Percentiles rank a stretch among this genome's conserved stretches.
phyloP scores from a whole-genome alignment of 164 flowering plant species.

The Chloranthus sessilifolius region DNA sequence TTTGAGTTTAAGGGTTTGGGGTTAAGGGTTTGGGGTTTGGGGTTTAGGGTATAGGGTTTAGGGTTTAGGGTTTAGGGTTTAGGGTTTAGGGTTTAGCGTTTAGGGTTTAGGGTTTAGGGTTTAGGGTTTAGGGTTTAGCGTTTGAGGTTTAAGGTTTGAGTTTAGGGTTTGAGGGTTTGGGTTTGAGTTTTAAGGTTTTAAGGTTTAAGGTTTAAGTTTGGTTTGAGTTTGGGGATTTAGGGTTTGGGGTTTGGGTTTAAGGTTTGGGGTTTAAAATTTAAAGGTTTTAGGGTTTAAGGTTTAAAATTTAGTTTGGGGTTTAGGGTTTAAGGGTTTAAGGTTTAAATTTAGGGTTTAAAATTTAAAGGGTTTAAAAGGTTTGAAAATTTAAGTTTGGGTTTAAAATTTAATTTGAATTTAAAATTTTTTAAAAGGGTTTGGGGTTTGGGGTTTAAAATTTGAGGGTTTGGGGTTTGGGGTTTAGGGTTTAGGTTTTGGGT shows the following conservation, averaged over 20 bases:
- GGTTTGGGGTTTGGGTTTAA: slow-evolving; percentile 13
- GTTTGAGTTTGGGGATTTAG: slow-evolving; percentile 7
- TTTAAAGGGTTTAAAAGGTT: too few species aligned
- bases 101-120: slow-evolving; percentile 10
- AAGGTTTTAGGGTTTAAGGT: slow-evolving; percentile 9
- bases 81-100: slow-evolving; percentile 8
- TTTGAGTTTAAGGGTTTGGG: slow-evolving; percentile 11
- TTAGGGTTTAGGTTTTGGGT: too few species aligned
- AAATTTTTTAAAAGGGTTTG: too few species aligned
- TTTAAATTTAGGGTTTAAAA: slow-evolving; percentile 11
- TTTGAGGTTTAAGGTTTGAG: slow-evolving; percentile 7
- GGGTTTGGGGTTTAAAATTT: too few species aligned
- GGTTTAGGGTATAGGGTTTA: slow-evolving; percentile 7
- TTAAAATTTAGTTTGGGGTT: slow-evolving; percentile 9
- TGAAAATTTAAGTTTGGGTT: too few species aligned
- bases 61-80: slow-evolving; percentile 13
- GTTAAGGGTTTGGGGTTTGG: slow-evolving; percentile 10
- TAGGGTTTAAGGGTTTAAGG: slow-evolving; percentile 9
- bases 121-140: slow-evolving; percentile 11
- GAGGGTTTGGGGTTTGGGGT: too few species aligned
- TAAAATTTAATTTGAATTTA: too few species aligned
- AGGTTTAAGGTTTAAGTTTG: too few species aligned
- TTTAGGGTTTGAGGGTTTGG: slow-evolving; percentile 12
- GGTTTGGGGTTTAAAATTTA: slow-evolving; percentile 7
- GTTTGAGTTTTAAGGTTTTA: slow-evolving; percentile 9